phyloP scores from a whole-genome alignment of 2,329 filamentous ascomycete species.

The Microdochium nivale region DNA sequence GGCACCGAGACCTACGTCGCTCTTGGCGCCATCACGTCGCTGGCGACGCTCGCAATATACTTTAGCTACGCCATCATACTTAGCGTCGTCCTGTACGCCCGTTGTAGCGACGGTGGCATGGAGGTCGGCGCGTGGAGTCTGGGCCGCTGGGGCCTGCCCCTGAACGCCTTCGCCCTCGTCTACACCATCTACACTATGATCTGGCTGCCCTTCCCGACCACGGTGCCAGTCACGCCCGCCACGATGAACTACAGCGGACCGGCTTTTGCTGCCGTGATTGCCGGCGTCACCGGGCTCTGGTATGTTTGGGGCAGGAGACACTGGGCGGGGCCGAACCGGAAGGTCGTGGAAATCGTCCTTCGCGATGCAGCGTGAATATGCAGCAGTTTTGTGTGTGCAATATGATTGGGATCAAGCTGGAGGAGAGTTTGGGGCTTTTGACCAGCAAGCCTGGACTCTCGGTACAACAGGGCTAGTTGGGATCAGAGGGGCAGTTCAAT shows the following conservation, averaged over 20 bases:
- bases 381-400: no score
- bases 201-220: slow-evolving; percentile 23
- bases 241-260: slow-evolving; percentile 9
- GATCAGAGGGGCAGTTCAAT: no score
- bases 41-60: slow-evolving; percentile 26
- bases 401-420: no score
- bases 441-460: no score
- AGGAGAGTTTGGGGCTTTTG: no score
- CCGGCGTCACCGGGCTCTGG: background rate
- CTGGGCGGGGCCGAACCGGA: background rate
- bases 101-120: slow-evolving; percentile 12
- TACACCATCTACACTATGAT: slow-evolving; percentile 22
- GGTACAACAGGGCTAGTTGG: no score
- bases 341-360: background rate
- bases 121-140: slow-evolving; percentile 21
- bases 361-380: no score
- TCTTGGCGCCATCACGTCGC: slow-evolving; percentile 27
- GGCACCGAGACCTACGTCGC: slow-evolving; percentile 23
- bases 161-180: slow-evolving; percentile 24
- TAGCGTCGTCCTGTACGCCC: slow-evolving; percentile 20
- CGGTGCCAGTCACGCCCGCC: slow-evolving; percentile 20
- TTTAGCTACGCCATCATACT: slow-evolving; percentile 30
- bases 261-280: slow-evolving; percentile 2
- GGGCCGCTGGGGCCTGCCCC: slow-evolving; percentile 14
- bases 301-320: background rate